These are phyloP conservation scores for Scortechinia acanthostroma DNA, from an alignment of 2,329 filamentous ascomycete genomes.

Conservation along the genomic window DNA sequence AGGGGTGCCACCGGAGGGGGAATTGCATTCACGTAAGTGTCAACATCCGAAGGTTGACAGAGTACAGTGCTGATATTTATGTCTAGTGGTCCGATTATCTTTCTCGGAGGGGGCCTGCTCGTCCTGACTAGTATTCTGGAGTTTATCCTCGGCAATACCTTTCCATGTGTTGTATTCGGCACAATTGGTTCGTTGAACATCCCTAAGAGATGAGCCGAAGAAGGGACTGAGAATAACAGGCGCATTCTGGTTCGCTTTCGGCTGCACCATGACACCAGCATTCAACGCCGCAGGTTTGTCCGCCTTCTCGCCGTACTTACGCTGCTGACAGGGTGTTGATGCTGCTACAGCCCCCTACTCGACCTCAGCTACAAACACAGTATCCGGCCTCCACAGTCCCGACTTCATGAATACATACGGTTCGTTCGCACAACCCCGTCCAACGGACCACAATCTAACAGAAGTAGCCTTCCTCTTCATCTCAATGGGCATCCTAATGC, in stretches of 20 bases:
- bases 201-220: not conserved
- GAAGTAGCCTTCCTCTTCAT: not conserved
- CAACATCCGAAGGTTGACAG: too few species aligned
- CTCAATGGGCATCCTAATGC: not conserved
- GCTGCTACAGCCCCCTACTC: not conserved
- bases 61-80: too few species aligned
- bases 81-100: constrained; percentile 1
- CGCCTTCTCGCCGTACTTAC: not conserved
- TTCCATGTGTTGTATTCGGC: constrained; percentile 1
- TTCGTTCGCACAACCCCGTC: not conserved
- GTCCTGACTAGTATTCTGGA: not conserved
- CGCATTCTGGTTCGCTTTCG: constrained; percentile 1
- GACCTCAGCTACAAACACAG: not conserved
- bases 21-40: not conserved
- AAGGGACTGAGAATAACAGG: not conserved
- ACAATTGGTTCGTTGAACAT: not conserved
- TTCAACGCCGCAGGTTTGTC: constrained; percentile 1
- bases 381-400: not conserved
- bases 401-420: constrained; percentile 2
- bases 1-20: not conserved
- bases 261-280: not conserved
- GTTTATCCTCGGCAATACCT: constrained; percentile 1
- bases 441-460: not conserved
- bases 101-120: not conserved
- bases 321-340: not conserved